Percentiles rank a stretch among this genome's conserved stretches.
phyloP scores from a whole-genome alignment of 345 rosid species.

The Balakata baccata region DNA sequence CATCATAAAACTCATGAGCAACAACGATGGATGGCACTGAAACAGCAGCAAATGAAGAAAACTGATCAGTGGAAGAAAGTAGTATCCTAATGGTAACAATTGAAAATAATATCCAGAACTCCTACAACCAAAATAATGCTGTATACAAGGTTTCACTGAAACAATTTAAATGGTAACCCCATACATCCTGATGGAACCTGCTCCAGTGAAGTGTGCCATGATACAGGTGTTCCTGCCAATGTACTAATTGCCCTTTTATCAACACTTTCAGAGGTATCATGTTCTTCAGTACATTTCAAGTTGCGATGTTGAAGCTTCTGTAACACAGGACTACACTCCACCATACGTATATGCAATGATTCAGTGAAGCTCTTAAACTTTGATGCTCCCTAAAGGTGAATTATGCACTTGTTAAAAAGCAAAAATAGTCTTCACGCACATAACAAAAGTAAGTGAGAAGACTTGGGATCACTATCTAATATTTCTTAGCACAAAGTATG shows the following conservation, averaged over 20 bases:
- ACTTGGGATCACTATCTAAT: neutral
- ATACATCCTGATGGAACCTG: conserved; percentile 85
- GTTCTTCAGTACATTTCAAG: conserved; percentile 60
- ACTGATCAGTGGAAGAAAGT: conserved; percentile 11
- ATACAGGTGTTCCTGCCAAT: conserved; percentile 61
- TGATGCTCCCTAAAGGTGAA: conserved; percentile 60
- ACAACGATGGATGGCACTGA: conserved; percentile 78
- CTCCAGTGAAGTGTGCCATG: conserved; percentile 77
- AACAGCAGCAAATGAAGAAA: conserved; percentile 26
- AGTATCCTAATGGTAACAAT: neutral
- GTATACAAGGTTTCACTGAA: conserved; percentile 8
- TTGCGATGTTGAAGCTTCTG: conserved; percentile 66
- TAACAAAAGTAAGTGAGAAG: neutral
- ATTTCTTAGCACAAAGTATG: conserved; percentile 9
- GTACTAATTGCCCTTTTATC: conserved; percentile 48
- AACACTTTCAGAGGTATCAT: conserved; percentile 22
- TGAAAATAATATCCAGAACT: conserved; percentile 1
- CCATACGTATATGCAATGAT: conserved; percentile 73
- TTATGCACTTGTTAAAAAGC: conserved; percentile 1
- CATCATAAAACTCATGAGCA: conserved; percentile 95
- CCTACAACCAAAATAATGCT: neutral
- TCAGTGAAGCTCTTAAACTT: conserved; percentile 73
- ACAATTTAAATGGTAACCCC: conserved; percentile 25
- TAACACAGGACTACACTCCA: conserved; percentile 81
- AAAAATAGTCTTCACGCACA: neutral